Evolutionary conservation across 148 eudicot species (phyloP), one percentile per base, ranked within the genome.

Genomic region (Cornus suecica): DNA sequence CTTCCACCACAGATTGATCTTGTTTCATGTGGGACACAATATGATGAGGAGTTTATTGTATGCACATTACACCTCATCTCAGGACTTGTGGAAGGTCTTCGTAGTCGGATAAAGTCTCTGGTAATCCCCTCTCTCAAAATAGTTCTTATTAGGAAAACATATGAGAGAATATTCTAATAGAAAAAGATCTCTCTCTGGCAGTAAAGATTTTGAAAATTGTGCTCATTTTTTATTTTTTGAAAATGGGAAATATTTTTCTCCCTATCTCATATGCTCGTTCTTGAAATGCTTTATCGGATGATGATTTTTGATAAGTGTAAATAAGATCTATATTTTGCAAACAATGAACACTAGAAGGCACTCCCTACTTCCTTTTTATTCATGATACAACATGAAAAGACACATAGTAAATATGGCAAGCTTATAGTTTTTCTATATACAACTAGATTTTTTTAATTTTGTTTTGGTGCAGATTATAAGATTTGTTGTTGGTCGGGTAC

Each of bases 61-160:
- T 94, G 99, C 76, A 87, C 92, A 41, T 83, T 94, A 80, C 97
- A 94, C 81, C 84, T 94, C 75, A 91, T 94, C 58, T 94, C 99
- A 69, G 97, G 99, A 84, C 91, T 94, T 66, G 80, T 87, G 63
- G 99, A 94, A 75, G 99, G 97, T 84, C 99, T 94, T 86, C 96
- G 99, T 73, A 83, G 91, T 74, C 92, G 99, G 78, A 76, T 94
- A 60, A 97, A 94, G 85, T 92, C 96, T 79, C 82, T 94, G 99
- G 99, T 94, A 94, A 61, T 76, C 60, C 41, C 62, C 66, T 60
- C 8, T 75, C 62, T 75, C 22, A 25, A 65, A 76, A 67, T 66
- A 65, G 0, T 58, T 72, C 13, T 18, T 16, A 29, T 52, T 16
- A 52, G n/a, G 29, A 58, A n/a, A n/a, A n/a, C n/a, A n/a, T n/a